These are phyloP conservation scores for Tetrahymena borealis DNA, from an alignment of 73 alveolate species.

Conservation along the genomic window DNA sequence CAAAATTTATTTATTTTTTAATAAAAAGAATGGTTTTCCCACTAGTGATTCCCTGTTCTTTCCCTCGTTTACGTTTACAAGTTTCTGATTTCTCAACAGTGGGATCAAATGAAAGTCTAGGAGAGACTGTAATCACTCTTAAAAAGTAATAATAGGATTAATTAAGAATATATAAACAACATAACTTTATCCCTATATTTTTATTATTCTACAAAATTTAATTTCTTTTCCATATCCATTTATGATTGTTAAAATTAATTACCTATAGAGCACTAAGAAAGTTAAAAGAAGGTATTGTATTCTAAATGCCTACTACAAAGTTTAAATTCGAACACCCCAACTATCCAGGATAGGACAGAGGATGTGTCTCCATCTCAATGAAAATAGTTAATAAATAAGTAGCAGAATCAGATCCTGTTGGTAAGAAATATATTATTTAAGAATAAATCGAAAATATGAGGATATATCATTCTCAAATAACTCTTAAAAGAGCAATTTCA, in stretches of 20 bases:
- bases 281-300: conserved; percentile 65
- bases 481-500: no score
- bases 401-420: conserved; percentile 58
- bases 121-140: conserved; percentile 59
- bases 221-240: no score
- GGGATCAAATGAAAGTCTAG: conserved; percentile 60
- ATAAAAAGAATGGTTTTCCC: conserved; percentile 30
- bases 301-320: conserved; percentile 62
- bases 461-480: conserved; percentile 44
- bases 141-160: no score
- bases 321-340: conserved; percentile 52
- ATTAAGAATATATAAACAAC: no score
- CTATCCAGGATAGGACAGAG: conserved; percentile 52
- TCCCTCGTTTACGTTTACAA: conserved; percentile 81
- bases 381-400: conserved; percentile 47
- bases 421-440: not conserved
- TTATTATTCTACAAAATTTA: no score
- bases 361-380: conserved; percentile 47
- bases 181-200: no score
- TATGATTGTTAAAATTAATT: not conserved
- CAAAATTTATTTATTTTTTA: not conserved
- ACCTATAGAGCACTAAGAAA: conserved; percentile 45
- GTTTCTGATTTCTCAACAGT: conserved; percentile 75
- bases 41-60: conserved; percentile 74
- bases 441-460: not conserved